Evolutionary conservation across 2,329 filamentous ascomycete genomes (phyloP), one percentile per base, ranked within the genome.

Genomic region (Fusarium poae): DNA sequence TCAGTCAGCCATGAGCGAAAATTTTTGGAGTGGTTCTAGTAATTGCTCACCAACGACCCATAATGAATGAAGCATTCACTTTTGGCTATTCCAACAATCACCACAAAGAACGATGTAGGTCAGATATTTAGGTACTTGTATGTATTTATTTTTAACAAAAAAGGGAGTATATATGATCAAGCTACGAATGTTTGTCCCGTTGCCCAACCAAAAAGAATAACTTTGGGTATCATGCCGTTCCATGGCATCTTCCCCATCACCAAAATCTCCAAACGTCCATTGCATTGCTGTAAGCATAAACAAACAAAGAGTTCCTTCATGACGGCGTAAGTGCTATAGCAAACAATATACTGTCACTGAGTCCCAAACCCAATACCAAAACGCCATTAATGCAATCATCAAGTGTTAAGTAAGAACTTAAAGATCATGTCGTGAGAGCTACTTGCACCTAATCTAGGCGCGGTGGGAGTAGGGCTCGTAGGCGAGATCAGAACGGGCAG

Each of bases 381-480:
- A 74, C 72, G 72, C 72, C 72, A 37, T 61, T 53, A 72, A 74
- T 74, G 72, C 72, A 74, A 56, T 65, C 71, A 70, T 73, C 65
- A 71, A 50, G 40, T 63, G 51, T 60, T 53, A 68, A 66, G 53
- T 54, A 59, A 51, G 56, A 35, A 71, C 65, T 53, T 46, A 30
- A 51, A 65, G 39, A 62, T 72, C 71, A 51, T 62, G 49, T 65
- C 44, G 37, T 55, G 49, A 59, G 58, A 70, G 51, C 58, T 53
- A 37, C 55, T 35, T 44, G 25, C 37, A 20, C 34, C 35, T 57
- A 42, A 30, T 45, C 81, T 84, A 89, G 46, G 81, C 81, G 44
- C 83, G 82, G 72, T 89, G 87, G 52, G 84, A 84, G 79, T 89
- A 90, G 35, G 88, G 88, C 83, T 90, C 88, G 78, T 90, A 90